These are phyloP conservation scores for Colletotrichum falcatum DNA, from an alignment of 2,329 filamentous ascomycete genomes.

Conservation along the genomic window DNA sequence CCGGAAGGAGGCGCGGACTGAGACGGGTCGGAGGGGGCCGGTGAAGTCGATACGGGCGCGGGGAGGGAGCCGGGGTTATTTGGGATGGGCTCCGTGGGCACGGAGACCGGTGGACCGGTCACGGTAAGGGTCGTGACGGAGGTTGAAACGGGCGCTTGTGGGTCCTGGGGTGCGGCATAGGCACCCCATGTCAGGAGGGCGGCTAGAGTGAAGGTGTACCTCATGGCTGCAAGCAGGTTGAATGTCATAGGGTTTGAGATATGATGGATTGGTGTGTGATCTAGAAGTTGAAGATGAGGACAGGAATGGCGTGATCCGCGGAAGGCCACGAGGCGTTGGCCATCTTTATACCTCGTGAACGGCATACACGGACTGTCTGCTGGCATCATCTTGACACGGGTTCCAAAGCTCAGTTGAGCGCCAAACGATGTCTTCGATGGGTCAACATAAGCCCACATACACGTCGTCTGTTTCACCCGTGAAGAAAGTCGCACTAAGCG, in stretches of 20 bases:
- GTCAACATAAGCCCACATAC: not conserved
- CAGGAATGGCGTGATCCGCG: slow-evolving; percentile 16
- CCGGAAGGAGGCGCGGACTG: slow-evolving; percentile 39
- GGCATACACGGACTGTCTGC: not conserved
- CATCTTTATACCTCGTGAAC: slow-evolving; percentile 26
- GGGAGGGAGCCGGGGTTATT: slow-evolving; percentile 23
- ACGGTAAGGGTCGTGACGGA: slow-evolving; percentile 33
- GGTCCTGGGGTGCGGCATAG: slow-evolving; percentile 31
- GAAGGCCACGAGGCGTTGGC: not conserved
- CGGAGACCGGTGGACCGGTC: slow-evolving; percentile 9
- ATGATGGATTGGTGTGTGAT: not conserved
- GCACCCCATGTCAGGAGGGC: slow-evolving; percentile 22
- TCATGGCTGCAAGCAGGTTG: slow-evolving; percentile 11
- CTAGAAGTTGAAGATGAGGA: slow-evolving; percentile 2
- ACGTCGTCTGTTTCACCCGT: slow-evolving; percentile 37
- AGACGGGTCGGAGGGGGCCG: slow-evolving; percentile 7
- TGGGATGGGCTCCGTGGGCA: slow-evolving; percentile 23
- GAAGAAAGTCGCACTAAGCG: slow-evolving; percentile 17
- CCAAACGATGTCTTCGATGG: not conserved
- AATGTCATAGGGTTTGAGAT: not conserved
- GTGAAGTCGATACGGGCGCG: slow-evolving; percentile 5
- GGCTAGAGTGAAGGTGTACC: slow-evolving; percentile 19
- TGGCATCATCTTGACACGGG: not conserved
- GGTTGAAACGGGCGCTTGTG: slow-evolving; percentile 20
- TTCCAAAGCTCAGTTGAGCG: not conserved